These are phyloP conservation scores for Brassica nigra DNA, from an alignment of 345 rosid species.

Conservation along the genomic window DNA sequence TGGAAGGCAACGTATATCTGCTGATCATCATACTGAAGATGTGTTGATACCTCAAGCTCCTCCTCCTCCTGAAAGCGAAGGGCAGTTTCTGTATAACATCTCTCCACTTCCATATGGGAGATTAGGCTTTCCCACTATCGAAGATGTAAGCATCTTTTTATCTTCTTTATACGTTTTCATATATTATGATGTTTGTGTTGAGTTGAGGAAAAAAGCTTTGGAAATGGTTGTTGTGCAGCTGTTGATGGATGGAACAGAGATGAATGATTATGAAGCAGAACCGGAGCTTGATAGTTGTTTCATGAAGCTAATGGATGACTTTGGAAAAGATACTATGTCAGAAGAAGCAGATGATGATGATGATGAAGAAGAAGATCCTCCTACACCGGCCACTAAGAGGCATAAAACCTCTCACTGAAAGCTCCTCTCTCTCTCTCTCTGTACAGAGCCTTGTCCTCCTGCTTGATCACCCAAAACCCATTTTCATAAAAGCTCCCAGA, in stretches of 20 bases:
- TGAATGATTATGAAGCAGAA: constrained; percentile 25
- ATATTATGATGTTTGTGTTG: constrained; percentile 2
- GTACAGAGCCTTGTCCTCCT: constrained; percentile 31
- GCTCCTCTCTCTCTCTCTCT: constrained; percentile 5
- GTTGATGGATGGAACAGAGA: constrained; percentile 31
- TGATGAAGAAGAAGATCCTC: constrained; percentile 27
- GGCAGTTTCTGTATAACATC: constrained; percentile 29
- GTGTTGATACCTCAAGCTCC: constrained; percentile 30
- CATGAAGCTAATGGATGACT: constrained; percentile 30
- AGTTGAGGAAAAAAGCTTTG: neutral
- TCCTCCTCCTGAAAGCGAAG: constrained; percentile 29
- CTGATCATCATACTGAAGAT: constrained; percentile 33
- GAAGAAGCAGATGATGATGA: constrained; percentile 27
- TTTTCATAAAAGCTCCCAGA: constrained; percentile 8
- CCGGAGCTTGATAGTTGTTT: constrained; percentile 5
- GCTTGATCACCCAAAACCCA: neutral
- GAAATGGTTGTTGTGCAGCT: constrained; percentile 25
- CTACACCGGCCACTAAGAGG: constrained; percentile 25
- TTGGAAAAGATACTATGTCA: constrained; percentile 11
- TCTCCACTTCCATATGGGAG: constrained; percentile 34
- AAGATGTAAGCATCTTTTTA: constrained; percentile 30
- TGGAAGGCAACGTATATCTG: constrained; percentile 40
- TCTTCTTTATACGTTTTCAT: neutral
- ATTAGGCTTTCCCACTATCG: constrained; percentile 37
- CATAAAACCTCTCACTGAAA: constrained; percentile 27